Conservation (phyloP, 306 rosid species). For the Prunus kanzakura region DNA sequence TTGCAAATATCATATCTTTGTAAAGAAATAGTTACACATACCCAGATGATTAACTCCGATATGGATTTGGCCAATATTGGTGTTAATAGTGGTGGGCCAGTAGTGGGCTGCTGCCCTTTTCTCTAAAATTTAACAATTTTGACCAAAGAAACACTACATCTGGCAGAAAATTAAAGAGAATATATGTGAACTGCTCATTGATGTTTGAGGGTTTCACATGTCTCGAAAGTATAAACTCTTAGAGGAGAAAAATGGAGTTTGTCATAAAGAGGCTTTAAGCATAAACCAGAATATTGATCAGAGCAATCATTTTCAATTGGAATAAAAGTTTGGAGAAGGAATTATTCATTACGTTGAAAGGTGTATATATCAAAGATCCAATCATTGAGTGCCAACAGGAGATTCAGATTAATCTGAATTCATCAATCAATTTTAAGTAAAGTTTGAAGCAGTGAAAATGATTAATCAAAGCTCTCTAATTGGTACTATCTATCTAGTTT, state of each 20-base stretch:
- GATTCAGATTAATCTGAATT: not conserved
- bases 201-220: not conserved
- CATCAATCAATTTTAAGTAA: constrained; percentile 8
- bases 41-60: too few relatives aligned
- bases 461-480: constrained; percentile 1
- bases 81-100: too few relatives aligned
- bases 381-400: constrained; percentile 1
- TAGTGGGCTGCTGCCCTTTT: accelerated
- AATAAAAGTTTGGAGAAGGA: not conserved
- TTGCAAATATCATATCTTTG: too few relatives aligned
- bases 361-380: not conserved
- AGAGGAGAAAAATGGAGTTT: not conserved
- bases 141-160: too few relatives aligned
- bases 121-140: too few relatives aligned
- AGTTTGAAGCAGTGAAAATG: constrained; percentile 1
- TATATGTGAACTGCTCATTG: not conserved
- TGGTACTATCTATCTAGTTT: not conserved
- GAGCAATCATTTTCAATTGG: not conserved
- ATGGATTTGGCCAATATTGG: too few relatives aligned
- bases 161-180: too few relatives aligned
- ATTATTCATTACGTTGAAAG: not conserved
- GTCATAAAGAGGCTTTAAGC: not conserved
- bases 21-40: too few relatives aligned
- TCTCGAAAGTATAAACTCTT: not conserved
- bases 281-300: not conserved